These are phyloP conservation scores for Talaromyces sp. DNA, from an alignment of 2,329 filamentous ascomycete genomes.

Conservation along the genomic window DNA sequence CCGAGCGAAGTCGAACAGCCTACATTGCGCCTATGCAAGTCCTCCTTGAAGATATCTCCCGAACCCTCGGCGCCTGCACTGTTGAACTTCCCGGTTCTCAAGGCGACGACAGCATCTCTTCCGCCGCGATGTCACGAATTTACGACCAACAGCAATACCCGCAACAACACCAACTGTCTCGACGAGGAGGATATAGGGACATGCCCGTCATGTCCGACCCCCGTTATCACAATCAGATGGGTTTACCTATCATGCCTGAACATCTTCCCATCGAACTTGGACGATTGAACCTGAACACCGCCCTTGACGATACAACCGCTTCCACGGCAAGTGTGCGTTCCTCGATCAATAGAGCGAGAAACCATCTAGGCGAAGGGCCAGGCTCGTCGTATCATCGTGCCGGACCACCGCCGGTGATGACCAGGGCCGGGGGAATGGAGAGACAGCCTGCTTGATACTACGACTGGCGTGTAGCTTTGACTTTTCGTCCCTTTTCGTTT, in stretches of 20 bases:
- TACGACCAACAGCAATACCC: slow-evolving; percentile 21
- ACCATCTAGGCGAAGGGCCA: slow-evolving; percentile 22
- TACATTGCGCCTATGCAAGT: slow-evolving; percentile 97
- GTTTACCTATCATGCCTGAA: slow-evolving; percentile 23
- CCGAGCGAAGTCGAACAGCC: slow-evolving; percentile 70
- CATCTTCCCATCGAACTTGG: slow-evolving; percentile 29
- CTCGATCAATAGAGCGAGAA: slow-evolving; percentile 19
- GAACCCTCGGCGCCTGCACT: slow-evolving; percentile 66
- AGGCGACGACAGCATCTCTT: slow-evolving; percentile 25
- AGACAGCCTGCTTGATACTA: slow-evolving; percentile 34
- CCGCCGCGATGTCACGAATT: slow-evolving; percentile 20
- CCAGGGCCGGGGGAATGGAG: slow-evolving; percentile 35
- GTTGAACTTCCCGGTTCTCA: slow-evolving; percentile 64
- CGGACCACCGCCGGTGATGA: slow-evolving; percentile 26
- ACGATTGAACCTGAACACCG: slow-evolving; percentile 22
- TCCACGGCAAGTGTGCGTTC: slow-evolving; percentile 5
- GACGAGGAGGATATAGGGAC: slow-evolving; percentile 11
- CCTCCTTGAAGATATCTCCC: slow-evolving; percentile 76
- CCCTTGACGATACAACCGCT: slow-evolving; percentile 21
- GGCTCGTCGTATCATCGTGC: slow-evolving; percentile 29
- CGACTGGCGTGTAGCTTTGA: not conserved
- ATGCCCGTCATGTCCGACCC: slow-evolving; percentile 24
- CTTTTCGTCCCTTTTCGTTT: not conserved
- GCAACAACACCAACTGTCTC: slow-evolving; percentile 20
- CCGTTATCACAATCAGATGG: no score